phyloP scores from a whole-genome alignment of 2,329 filamentous ascomycete genomes.

The Fusarium sp. region DNA sequence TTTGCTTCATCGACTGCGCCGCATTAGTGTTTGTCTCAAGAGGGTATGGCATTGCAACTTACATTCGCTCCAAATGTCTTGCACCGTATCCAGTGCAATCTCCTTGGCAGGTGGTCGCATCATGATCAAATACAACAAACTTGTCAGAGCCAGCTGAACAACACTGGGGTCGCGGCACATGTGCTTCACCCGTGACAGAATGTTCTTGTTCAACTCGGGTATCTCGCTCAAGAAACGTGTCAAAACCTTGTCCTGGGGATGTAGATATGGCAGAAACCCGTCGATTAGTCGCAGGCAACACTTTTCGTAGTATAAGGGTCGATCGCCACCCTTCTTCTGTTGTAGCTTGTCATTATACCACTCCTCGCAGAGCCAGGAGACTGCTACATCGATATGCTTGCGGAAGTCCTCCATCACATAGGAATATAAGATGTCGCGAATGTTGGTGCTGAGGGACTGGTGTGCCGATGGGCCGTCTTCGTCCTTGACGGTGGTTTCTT shows the following conservation, averaged over 20 bases:
- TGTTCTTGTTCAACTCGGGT: slow-evolving; percentile 77
- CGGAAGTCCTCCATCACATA: slow-evolving; percentile 95
- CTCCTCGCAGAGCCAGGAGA: slow-evolving; percentile 95
- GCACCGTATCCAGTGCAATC: slow-evolving; percentile 71
- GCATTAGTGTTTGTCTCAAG: slow-evolving; percentile 30
- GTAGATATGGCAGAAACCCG: slow-evolving; percentile 89
- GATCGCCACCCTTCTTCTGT: slow-evolving; percentile 57
- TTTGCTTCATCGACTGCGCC: slow-evolving; percentile 69
- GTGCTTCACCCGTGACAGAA: slow-evolving; percentile 78
- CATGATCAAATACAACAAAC: slow-evolving; percentile 73
- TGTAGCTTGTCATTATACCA: slow-evolving; percentile 88
- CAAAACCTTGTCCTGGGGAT: slow-evolving; percentile 87
- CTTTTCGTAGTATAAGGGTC: slow-evolving; percentile 77
- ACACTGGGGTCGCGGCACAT: slow-evolving; percentile 75
- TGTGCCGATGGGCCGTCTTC: slow-evolving; percentile 59
- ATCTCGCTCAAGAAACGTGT: slow-evolving; percentile 94
- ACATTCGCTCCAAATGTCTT: slow-evolving; percentile 76
- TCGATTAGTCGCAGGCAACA: slow-evolving; percentile 87
- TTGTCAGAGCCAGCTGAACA: slow-evolving; percentile 71
- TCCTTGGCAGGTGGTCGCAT: slow-evolving; percentile 74
- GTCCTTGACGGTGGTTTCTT: slow-evolving; percentile 66
- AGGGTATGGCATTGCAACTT: slow-evolving; percentile 49
- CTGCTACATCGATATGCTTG: slow-evolving; percentile 86
- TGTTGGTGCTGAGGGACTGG: slow-evolving; percentile 70
- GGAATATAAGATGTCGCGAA: slow-evolving; percentile 82